phyloP scores from a whole-genome alignment of 2,329 filamentous ascomycete species.

The Pseudogymnoascus destructans region DNA sequence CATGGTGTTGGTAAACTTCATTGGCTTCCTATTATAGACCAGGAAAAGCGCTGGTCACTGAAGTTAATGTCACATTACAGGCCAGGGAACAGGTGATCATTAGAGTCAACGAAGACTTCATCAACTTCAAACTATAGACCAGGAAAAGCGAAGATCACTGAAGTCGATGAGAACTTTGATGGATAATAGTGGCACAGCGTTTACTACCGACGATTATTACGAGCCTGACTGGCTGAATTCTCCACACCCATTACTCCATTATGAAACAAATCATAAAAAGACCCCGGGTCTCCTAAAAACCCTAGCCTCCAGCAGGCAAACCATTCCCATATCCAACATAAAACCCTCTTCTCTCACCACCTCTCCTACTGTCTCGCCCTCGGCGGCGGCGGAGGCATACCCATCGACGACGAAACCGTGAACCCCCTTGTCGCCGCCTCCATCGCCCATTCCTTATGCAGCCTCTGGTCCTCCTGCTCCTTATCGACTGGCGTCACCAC shows the following conservation, averaged over 20 bases:
- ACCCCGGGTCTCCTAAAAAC: background rate
- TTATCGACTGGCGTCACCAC: background rate
- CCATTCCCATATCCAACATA: background rate
- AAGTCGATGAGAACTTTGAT: background rate
- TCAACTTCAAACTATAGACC: background rate
- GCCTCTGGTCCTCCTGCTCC: constrained; percentile 2
- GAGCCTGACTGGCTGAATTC: background rate
- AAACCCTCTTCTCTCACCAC: background rate
- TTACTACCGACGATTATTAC: background rate
- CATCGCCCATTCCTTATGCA: constrained; percentile 5
- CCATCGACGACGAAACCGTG: constrained; percentile 6
- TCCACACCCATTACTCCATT: constrained; percentile 1
- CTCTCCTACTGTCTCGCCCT: background rate
- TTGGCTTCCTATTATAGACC: background rate
- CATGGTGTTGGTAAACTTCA: background rate
- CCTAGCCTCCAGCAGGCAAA: background rate
- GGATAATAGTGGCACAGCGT: background rate
- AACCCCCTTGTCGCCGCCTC: constrained; percentile 9
- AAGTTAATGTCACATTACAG: background rate
- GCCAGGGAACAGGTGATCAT: background rate
- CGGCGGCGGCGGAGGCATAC: background rate
- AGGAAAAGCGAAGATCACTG: background rate
- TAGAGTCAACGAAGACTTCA: background rate
- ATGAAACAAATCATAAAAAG: constrained; percentile 2
- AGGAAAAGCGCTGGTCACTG: background rate